phyloP scores from a whole-genome alignment of 208 protist genomes.

The Trichomonas vaginalis region DNA sequence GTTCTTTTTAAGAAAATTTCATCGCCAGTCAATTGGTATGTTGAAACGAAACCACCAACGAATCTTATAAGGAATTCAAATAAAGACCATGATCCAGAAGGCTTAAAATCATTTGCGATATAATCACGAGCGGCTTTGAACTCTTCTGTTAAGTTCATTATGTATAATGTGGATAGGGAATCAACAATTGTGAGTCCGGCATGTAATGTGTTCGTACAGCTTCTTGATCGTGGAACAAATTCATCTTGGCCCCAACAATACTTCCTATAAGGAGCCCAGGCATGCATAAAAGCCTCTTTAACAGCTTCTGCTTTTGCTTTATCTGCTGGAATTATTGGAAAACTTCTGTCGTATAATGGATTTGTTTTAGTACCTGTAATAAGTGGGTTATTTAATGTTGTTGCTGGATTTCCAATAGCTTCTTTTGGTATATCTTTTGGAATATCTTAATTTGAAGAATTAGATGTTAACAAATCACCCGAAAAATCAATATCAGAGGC shows the following conservation, averaged over 20 bases:
- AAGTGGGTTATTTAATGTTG: too few species aligned
- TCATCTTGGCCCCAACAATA: slow-evolving; percentile 58
- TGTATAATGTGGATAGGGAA: slow-evolving; percentile 53
- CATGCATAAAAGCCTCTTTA: slow-evolving; percentile 23
- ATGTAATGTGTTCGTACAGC: slow-evolving; percentile 19
- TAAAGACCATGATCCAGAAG: slow-evolving; percentile 19
- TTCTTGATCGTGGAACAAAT: slow-evolving; percentile 41
- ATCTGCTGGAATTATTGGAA: slow-evolving; percentile 11
- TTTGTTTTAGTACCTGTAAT: too few species aligned
- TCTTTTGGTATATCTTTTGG: too few species aligned
- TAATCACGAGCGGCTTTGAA: not conserved
- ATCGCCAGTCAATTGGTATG: slow-evolving; percentile 38
- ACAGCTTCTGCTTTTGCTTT: slow-evolving; percentile 21
- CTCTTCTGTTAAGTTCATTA: slow-evolving; percentile 33
- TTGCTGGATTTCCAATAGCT: too few species aligned
- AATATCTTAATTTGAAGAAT: too few species aligned
- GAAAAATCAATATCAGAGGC: too few species aligned
- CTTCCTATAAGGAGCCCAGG: slow-evolving; percentile 37
- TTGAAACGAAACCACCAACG: slow-evolving; percentile 52
- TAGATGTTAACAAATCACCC: too few species aligned
- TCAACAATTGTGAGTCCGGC: slow-evolving; percentile 56
- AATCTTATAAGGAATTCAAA: slow-evolving; percentile 60
- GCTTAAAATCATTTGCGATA: not conserved
- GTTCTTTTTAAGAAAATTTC: slow-evolving; percentile 28
- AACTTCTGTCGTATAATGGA: not conserved